These are phyloP conservation scores for Candida silvatica DNA, from an alignment of 805 yeast species.

Conservation along the genomic window DNA sequence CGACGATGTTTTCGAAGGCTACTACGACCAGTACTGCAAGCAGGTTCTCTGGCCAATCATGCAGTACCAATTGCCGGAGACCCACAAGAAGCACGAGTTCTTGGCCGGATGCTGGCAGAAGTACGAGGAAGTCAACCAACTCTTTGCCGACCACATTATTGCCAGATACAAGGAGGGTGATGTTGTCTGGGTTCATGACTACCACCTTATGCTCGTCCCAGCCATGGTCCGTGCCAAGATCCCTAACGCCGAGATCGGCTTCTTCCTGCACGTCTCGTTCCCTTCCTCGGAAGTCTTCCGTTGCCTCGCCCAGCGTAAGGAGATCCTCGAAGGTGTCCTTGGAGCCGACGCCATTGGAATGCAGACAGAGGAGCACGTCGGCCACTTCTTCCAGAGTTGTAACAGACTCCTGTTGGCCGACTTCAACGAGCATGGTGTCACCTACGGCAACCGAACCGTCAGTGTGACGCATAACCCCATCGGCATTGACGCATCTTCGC, in stretches of 20 bases:
- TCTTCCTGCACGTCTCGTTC: constrained; percentile 87
- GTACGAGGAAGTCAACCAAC: constrained; percentile 66
- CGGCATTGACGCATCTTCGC: constrained; percentile 65
- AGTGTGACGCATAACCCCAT: constrained; percentile 57
- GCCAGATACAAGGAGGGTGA: constrained; percentile 66
- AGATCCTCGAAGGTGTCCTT: constrained; percentile 69
- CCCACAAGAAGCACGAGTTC: constrained; percentile 87
- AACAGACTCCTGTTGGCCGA: constrained; percentile 79
- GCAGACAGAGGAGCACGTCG: constrained; percentile 88
- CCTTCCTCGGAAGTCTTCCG: constrained; percentile 95
- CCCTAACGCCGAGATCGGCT: constrained; percentile 84
- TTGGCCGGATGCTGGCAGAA: constrained; percentile 93
- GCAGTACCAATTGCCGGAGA: constrained; percentile 89
- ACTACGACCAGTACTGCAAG: constrained; percentile 85
- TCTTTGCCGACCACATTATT: constrained; percentile 70
- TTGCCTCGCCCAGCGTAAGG: constrained; percentile 81
- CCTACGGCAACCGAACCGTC: constrained; percentile 49
- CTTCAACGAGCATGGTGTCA: constrained; percentile 53
- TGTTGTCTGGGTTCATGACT: constrained; percentile 88
- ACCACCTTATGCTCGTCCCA: constrained; percentile 83
- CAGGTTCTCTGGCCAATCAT: constrained; percentile 95
- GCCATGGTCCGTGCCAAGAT: constrained; percentile 65
- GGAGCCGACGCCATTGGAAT: constrained; percentile 86
- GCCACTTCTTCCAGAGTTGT: constrained; percentile 90
- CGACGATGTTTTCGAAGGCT: constrained; percentile 82